Evolutionary conservation across 768 basidiomycete genomes (phyloP).

Genomic region (Panaeolus cyanescens): DNA sequence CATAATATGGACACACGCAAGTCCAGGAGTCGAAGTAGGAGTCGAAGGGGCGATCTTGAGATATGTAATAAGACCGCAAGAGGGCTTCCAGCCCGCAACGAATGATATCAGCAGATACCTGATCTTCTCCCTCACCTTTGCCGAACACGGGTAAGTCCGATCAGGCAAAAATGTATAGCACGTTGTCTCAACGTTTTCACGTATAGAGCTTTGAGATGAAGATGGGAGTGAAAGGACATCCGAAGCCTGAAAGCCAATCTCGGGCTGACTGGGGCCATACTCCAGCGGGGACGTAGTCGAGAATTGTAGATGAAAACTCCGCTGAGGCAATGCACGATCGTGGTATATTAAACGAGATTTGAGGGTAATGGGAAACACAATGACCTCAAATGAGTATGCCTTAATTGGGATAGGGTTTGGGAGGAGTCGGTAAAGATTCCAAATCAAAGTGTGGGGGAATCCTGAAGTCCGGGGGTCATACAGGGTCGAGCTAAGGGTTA

Average conservation of each 20-base stretch:
- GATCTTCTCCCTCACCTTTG: constrained; percentile 40
- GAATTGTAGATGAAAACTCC: constrained; percentile 11
- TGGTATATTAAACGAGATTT: constrained; percentile 7
- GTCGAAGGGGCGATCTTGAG: constrained; percentile 40
- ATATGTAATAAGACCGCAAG: constrained; percentile 56
- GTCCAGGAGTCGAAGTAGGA: constrained; percentile 39
- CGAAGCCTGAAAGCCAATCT: constrained; percentile 33
- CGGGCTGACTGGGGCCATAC: constrained; percentile 2
- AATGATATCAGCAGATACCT: constrained; percentile 47
- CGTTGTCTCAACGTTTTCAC: constrained; percentile 44
- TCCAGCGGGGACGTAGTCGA: constrained; percentile 3
- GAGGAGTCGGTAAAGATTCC: constrained; percentile 16
- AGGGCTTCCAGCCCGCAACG: constrained; percentile 44
- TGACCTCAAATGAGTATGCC: constrained; percentile 13
- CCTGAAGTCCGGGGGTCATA: constrained; percentile 14
- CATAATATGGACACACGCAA: constrained; percentile 56
- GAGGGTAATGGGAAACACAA: constrained; percentile 6
- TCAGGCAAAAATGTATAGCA: constrained; percentile 38
- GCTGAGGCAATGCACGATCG: constrained; percentile 13
- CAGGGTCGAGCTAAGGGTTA: constrained; percentile 12
- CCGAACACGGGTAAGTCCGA: constrained; percentile 51
- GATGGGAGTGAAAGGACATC: constrained; percentile 23
- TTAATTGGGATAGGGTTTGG: constrained; percentile 16
- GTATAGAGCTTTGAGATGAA: constrained; percentile 30
- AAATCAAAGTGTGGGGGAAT: constrained; percentile 19